These are phyloP conservation scores for Neurospora sp. DNA, from an alignment of 495 filamentous ascomycete genomes.

Conservation along the genomic window DNA sequence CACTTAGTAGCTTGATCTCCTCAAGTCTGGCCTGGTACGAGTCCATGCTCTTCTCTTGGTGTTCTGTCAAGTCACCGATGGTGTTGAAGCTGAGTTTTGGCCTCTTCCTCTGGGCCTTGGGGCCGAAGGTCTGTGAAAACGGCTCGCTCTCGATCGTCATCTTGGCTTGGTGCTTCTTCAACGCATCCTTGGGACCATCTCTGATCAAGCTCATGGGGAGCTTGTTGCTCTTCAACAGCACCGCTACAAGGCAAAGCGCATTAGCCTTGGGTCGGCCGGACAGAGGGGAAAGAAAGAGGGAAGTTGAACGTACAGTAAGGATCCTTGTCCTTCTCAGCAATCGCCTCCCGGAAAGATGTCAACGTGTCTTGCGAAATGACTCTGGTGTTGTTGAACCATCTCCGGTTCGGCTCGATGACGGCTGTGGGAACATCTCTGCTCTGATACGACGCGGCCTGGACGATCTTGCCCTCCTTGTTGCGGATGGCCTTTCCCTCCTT, in stretches of 20 bases:
- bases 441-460: slow-evolving; percentile 77
- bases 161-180: slow-evolving; percentile 90
- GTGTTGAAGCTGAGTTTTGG: slow-evolving; percentile 76
- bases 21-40: slow-evolving; percentile 68
- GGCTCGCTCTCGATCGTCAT: slow-evolving; percentile 81
- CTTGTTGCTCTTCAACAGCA: slow-evolving; percentile 89
- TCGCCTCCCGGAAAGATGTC: slow-evolving; percentile 78
- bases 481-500: slow-evolving; percentile 68
- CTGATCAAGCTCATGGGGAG: slow-evolving; percentile 30
- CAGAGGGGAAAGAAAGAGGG: not conserved
- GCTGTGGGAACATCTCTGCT: slow-evolving; percentile 62
- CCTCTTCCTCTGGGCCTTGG: slow-evolving; percentile 84
- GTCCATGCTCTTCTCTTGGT: slow-evolving; percentile 67
- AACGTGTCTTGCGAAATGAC: slow-evolving; percentile 56
- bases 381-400: slow-evolving; percentile 53
- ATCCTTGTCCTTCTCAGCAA: slow-evolving; percentile 79
- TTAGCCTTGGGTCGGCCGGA: not conserved
- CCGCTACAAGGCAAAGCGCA: slow-evolving; percentile 29
- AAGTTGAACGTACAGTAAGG: slow-evolving; percentile 46
- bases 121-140: slow-evolving; percentile 84
- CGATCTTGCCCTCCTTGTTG: slow-evolving; percentile 64
- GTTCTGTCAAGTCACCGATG: slow-evolving; percentile 70
- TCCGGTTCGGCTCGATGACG: slow-evolving; percentile 85
- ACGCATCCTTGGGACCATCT: slow-evolving; percentile 47
- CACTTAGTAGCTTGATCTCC: slow-evolving; percentile 59